These are phyloP conservation scores for Gnomoniopsis smithogilvyi DNA, from an alignment of 2,329 filamentous ascomycete genomes.

Conservation along the genomic window DNA sequence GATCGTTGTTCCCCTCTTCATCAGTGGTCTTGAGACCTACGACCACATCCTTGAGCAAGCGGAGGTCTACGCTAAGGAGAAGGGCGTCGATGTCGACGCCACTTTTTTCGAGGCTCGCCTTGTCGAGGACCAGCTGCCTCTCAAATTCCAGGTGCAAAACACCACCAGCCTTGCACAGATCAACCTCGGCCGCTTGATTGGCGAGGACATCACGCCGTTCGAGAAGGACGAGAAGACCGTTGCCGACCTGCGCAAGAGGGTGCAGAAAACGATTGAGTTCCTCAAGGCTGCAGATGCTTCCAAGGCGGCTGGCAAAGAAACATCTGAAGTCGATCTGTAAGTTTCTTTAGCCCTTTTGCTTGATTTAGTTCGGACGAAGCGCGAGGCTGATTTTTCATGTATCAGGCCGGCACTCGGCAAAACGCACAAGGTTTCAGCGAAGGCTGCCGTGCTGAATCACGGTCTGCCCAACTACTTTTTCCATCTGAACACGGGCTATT, in stretches of 20 bases:
- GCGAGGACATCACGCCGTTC: slow-evolving; percentile 20
- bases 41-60: slow-evolving; percentile 28
- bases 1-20: slow-evolving; percentile 25
- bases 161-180: slow-evolving; percentile 25
- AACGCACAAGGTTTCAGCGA: slow-evolving; percentile 23
- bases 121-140: slow-evolving; percentile 30
- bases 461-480: slow-evolving; percentile 61
- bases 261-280: slow-evolving; percentile 15
- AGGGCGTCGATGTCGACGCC: slow-evolving; percentile 24
- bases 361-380: no score
- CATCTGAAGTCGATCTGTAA: slow-evolving; percentile 25
- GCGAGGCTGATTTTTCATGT: not conserved
- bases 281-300: slow-evolving; percentile 25
- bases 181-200: slow-evolving; percentile 25
- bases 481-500: slow-evolving; percentile 54
- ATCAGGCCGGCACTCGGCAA: slow-evolving; percentile 9
- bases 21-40: slow-evolving; percentile 28
- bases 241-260: slow-evolving; percentile 13
- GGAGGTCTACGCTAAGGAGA: slow-evolving; percentile 25
- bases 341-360: not conserved
- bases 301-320: slow-evolving; percentile 24
- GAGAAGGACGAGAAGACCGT: slow-evolving; percentile 21
- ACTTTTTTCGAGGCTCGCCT: slow-evolving; percentile 27
- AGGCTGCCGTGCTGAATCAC: slow-evolving; percentile 42
- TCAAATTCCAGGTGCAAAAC: slow-evolving; percentile 32